Evolutionary conservation across 75 land plant genomes (phyloP), one percentile per base, ranked within the genome.

Genomic region (Picea sitchensis): DNA sequence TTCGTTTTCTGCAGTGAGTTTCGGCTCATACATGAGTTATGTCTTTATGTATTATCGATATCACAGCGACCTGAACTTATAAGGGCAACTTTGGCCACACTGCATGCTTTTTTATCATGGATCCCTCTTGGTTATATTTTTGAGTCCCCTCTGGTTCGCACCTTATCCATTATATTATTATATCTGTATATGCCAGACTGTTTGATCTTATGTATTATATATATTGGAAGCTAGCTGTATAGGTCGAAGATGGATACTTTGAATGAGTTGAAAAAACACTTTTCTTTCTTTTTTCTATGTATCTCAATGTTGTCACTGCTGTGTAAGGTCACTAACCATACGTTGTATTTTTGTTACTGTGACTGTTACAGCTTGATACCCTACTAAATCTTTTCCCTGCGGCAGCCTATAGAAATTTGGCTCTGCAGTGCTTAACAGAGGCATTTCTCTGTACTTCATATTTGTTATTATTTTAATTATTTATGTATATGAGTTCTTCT

Each of bases 71-170:
- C 96, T 59, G 98, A 98, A 80, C 96, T 98, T 44, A 92, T 98
- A 80, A 88, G 96, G 41, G 96, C 95, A 17, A 98, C 99, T 6
- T 76, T 98, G 44, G 89, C 92, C 34, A 98, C 98, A 38, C 78
- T 98, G 77, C 99, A 98, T 87, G 99, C 99, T 30, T 98, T 93
- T 61, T 84, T 98, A 32, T 93, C 99, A 41, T 98, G 99, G 99
- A 92, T 95, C 36, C 99, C 99, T 17, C 76, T 98, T 34, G 98
- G 98, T 23, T 95, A 95, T 82, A 95, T 95, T 9, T 98, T 95
- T 80, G 95, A 95, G 79, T 98, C 98, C 34, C 82, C 90, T 58
- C 85, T 98, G 95, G 99, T 98, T 80, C 61, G 89, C 87, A 4
- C 57, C n/a, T 64, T 7, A 65, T 75, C 26, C 36, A 31, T 3